Evolutionary conservation across 2,329 filamentous ascomycete species (phyloP), one percentile per base, ranked within the genome.

Genomic region (Metarhizium sp.): DNA sequence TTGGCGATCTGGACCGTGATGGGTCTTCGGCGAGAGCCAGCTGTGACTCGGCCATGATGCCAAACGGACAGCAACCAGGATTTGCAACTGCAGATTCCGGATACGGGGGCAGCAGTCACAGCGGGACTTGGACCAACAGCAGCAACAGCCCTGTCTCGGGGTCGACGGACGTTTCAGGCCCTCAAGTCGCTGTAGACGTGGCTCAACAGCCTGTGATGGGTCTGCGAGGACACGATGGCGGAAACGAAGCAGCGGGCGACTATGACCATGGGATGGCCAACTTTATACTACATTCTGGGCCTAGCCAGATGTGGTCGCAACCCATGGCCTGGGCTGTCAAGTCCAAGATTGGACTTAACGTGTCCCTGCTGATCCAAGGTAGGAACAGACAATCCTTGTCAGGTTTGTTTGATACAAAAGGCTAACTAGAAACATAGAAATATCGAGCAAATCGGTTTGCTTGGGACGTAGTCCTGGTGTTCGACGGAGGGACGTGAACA

Each of bases 401-500:
- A 5, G 32, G 10, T 8, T 34, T 38, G 32, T 4, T 30, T 11
- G 34, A 29, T 16, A 18, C 20, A 34, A 7, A 54, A 30, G 43
- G 6, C 50, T 52, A 42, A 57, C 52, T 25, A 18, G n/a, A 29
- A 10, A 6, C 25, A 13, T 49, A 75, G 72, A 75, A 63, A 59
- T 75, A 49, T 64, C 66, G 0, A 55, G 57, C 2, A 64, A 57
- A 14, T 67, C 71, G 16, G 66, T 75, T 6, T 75, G 73, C 45
- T 59, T 75, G 7, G 73, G 73, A 8, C 64, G 70, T 5, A 66
- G 66, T 2, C 73, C 73, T 0, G 73, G 71, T 0, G 57, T 75
- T 10, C 67, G 73, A 6, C 69, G 70, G 1, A 69, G 64, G 43
- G 72, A 75, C 47, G 60, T 75, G 1, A 60, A 72, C 51, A 59